Evolutionary conservation across 768 basidiomycete species (phyloP).

Genomic region (Lactarius akahatsu): DNA sequence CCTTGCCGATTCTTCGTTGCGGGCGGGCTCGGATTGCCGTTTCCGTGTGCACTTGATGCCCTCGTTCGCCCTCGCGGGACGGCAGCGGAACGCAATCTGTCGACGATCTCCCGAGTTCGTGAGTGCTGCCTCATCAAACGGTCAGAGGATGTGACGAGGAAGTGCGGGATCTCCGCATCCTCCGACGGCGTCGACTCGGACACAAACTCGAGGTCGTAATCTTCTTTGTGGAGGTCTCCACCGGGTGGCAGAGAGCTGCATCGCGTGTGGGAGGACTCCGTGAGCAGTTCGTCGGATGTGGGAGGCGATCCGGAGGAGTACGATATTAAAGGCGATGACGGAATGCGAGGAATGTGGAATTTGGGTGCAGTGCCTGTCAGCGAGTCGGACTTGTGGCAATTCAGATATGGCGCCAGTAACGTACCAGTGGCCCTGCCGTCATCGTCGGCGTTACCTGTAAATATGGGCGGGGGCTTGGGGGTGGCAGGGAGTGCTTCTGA

Average conservation of each 20-base stretch:
- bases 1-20: conserved; percentile 9
- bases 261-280: conserved; percentile 35
- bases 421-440: conserved; percentile 23
- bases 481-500: conserved; percentile 49
- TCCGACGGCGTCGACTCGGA: conserved; percentile 35
- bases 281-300: conserved; percentile 34
- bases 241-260: conserved; percentile 38
- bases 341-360: conserved; percentile 26
- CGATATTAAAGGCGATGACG: conserved; percentile 32
- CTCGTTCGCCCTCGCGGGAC: conserved; percentile 30
- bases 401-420: not conserved
- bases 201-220: conserved; percentile 48
- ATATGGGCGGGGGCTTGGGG: conserved; percentile 41
- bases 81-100: conserved; percentile 47
- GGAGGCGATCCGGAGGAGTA: conserved; percentile 50
- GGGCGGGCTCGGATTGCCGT: conserved; percentile 1
- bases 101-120: conserved; percentile 59
- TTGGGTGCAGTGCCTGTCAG: conserved; percentile 16
- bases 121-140: conserved; percentile 46
- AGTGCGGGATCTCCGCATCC: conserved; percentile 35
- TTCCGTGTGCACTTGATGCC: conserved; percentile 8
- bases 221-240: conserved; percentile 51
- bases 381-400: conserved; percentile 1
- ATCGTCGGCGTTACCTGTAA: conserved; percentile 35
- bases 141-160: conserved; percentile 37